Evolutionary conservation across 805 yeast species (phyloP).

Genomic region (Grigorovia humatica): DNA sequence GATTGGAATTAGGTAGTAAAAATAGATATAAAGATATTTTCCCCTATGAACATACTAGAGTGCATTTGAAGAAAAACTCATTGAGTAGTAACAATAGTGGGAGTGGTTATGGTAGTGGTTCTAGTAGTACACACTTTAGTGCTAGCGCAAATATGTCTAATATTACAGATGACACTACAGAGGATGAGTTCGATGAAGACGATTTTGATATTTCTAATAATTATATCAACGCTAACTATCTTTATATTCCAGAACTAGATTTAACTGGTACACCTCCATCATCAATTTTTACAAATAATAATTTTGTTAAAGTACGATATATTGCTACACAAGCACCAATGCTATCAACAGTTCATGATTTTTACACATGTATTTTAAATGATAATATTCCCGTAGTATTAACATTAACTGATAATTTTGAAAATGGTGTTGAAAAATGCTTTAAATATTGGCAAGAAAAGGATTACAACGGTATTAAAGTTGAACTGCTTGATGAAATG

Average conservation of each 20-base stretch:
- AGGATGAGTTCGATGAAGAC: slow-evolving; percentile 8
- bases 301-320: slow-evolving; percentile 34
- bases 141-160: background rate
- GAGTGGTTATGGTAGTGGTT: background rate
- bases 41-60: slow-evolving; percentile 80
- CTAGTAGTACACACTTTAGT: background rate
- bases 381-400: slow-evolving; percentile 56
- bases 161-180: background rate
- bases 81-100: background rate
- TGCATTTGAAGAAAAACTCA: slow-evolving; percentile 35
- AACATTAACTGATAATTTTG: slow-evolving; percentile 65
- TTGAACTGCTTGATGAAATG: slow-evolving; percentile 19
- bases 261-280: slow-evolving; percentile 2
- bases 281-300: slow-evolving; percentile 4
- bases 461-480: slow-evolving; percentile 29
- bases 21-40: slow-evolving; percentile 84
- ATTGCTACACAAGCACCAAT: slow-evolving; percentile 92
- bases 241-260: slow-evolving; percentile 24
- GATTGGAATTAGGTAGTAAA: slow-evolving; percentile 71
- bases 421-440: slow-evolving; percentile 74
- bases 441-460: slow-evolving; percentile 71
- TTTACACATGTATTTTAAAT: slow-evolving; percentile 68
- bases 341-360: slow-evolving; percentile 62
- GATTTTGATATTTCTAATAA: slow-evolving; percentile 30
- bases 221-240: slow-evolving; percentile 83